phyloP scores from a whole-genome alignment of 2,329 filamentous ascomycete species.

The Bipolaris bicolor region DNA sequence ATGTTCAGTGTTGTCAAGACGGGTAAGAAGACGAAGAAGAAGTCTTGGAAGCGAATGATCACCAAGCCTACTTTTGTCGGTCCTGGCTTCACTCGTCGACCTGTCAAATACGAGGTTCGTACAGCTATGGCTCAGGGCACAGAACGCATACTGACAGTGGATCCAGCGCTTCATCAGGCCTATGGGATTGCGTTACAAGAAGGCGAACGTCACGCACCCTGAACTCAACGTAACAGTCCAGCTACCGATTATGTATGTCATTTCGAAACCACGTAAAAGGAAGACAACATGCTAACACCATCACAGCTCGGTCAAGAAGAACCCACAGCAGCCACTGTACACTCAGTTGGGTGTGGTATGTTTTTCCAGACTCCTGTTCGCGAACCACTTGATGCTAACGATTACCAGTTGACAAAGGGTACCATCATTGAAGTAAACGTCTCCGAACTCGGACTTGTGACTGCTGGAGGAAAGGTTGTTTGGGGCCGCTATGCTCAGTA shows the following conservation, averaged over 20 bases:
- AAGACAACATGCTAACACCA: constrained; percentile 4
- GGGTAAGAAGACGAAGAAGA: constrained; percentile 83
- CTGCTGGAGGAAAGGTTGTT: constrained; percentile 78
- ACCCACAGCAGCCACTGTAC: constrained; percentile 86
- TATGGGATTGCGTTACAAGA: constrained; percentile 79
- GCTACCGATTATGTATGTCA: constrained; percentile 59
- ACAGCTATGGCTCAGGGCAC: neutral
- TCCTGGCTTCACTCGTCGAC: constrained; percentile 83
- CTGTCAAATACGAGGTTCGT: constrained; percentile 70
- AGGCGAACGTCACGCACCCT: constrained; percentile 74
- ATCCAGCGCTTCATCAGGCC: constrained; percentile 42
- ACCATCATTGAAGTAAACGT: constrained; percentile 87
- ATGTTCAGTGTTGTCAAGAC: constrained; percentile 96
- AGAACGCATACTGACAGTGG: neutral
- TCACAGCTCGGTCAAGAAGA: constrained; percentile 70
- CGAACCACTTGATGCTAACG: neutral
- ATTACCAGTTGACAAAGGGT: constrained; percentile 52
- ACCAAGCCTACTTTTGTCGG: constrained; percentile 91
- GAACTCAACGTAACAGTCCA: constrained; percentile 88
- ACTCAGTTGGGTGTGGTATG: constrained; percentile 79
- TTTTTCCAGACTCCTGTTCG: neutral
- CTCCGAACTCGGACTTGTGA: constrained; percentile 87
- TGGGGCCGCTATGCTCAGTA: constrained; percentile 45
- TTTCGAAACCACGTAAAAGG: neutral
- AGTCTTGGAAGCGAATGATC: constrained; percentile 76